phyloP scores from a whole-genome alignment of 2,329 filamentous ascomycete genomes.

The Lachnellula cervina region DNA sequence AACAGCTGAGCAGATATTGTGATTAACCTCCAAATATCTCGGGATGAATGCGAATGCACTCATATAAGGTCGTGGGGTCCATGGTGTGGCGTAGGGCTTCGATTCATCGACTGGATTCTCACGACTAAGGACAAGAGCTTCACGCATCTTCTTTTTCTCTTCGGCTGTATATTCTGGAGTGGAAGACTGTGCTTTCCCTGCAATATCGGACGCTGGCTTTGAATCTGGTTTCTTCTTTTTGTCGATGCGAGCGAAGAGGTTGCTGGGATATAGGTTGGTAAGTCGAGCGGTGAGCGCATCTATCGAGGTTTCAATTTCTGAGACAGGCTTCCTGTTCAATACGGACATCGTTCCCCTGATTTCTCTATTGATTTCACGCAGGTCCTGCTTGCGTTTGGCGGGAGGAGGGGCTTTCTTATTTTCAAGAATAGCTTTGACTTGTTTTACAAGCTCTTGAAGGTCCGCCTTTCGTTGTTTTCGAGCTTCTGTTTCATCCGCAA shows the following conservation, averaged over 20 bases:
- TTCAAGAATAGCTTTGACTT: conserved; percentile 48
- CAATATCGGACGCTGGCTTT: too few relatives aligned
- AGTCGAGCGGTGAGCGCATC: conserved; percentile 50
- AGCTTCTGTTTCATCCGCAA: conserved; percentile 27
- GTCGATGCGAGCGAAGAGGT: background rate
- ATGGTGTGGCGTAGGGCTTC: conserved; percentile 89
- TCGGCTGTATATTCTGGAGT: conserved; percentile 38
- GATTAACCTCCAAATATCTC: conserved; percentile 93
- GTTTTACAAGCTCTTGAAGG: conserved; percentile 27
- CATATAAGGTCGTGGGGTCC: conserved; percentile 84
- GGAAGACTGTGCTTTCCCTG: too few relatives aligned
- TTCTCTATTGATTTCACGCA: conserved; percentile 66
- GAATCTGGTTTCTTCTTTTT: background rate
- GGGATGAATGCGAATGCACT: conserved; percentile 91
- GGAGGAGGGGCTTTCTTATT: conserved; percentile 49
- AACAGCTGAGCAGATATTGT: conserved; percentile 91
- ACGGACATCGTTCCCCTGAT: conserved; percentile 32
- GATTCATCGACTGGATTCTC: conserved; percentile 71
- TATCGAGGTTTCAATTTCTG: conserved; percentile 44
- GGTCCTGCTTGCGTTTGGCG: conserved; percentile 68
- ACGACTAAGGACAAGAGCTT: conserved; percentile 35
- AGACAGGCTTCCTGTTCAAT: conserved; percentile 40
- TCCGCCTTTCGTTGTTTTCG: conserved; percentile 25
- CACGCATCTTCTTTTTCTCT: conserved; percentile 14
- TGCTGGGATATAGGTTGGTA: conserved; percentile 8